A percentile compares a stretch with the other conserved stretches of the same genome.
These are phyloP conservation scores for Capillidium rhysosporum DNA, from an alignment of 371 early-diverging fungal genomes.

Conservation along the genomic window DNA sequence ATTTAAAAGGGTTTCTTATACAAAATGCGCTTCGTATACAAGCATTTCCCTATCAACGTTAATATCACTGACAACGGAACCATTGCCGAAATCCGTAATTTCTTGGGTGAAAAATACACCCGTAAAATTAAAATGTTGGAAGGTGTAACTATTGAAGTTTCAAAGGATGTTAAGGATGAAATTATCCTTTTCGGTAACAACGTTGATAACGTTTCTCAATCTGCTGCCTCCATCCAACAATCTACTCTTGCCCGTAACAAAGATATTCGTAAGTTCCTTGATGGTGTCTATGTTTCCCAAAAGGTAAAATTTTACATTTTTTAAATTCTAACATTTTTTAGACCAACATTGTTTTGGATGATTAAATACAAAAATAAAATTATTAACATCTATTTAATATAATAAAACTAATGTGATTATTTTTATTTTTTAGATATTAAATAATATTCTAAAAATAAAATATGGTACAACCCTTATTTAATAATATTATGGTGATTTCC, in stretches of 20 bases:
- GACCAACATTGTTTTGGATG: conserved; percentile 4
- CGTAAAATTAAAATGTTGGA: conserved; percentile 79
- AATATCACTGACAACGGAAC: conserved; percentile 69
- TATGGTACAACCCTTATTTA: no score
- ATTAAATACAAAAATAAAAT: conserved; percentile 4
- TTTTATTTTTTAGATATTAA: no score
- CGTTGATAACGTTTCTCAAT: conserved; percentile 94
- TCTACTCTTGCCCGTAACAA: conserved; percentile 72
- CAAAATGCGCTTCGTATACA: conserved; percentile 98
- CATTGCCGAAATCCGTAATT: conserved; percentile 96
- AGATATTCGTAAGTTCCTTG: conserved; percentile 99
- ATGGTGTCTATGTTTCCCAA: conserved; percentile 97
- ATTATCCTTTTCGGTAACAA: conserved; percentile 90
- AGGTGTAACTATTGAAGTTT: conserved; percentile 73
- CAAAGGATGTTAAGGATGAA: conserved; percentile 91
- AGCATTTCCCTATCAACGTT: conserved; percentile 99
- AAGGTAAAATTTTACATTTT: conserved; percentile 10
- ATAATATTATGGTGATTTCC: no score
- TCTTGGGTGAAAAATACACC: conserved; percentile 95
- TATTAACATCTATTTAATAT: background rate
- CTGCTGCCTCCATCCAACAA: conserved; percentile 77
- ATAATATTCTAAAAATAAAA: no score
- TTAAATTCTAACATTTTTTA: background rate
- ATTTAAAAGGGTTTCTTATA: conserved; percentile 83
- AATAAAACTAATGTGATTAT: no score